Percentiles rank a stretch among this genome's conserved stretches.
Conservation (phyloP, 1,139 yeast species). For the Yamadazyma siamensis region DNA sequence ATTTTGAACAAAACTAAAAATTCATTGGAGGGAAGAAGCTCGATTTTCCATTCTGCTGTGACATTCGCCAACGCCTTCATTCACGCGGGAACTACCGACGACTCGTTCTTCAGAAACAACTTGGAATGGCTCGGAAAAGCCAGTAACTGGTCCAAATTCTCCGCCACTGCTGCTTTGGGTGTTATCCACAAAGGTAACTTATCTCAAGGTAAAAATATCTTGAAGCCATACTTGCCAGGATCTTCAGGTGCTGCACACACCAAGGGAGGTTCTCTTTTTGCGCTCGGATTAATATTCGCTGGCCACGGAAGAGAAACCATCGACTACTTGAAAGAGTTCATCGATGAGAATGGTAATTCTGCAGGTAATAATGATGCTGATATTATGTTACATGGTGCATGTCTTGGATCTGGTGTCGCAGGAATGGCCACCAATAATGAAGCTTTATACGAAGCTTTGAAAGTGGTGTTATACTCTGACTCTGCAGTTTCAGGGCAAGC, state of each 20-base stretch:
- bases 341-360: conserved; percentile 64
- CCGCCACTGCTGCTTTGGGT: conserved; percentile 97
- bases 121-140: conserved; percentile 97
- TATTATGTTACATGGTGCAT: conserved; percentile 92
- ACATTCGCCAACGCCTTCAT: conserved; percentile 92
- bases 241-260: conserved; percentile 78
- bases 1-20: conserved; percentile 81
- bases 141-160: conserved; percentile 95
- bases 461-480: conserved; percentile 82
- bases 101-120: conserved; percentile 84
- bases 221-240: conserved; percentile 91
- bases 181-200: conserved; percentile 95
- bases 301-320: conserved; percentile 93
- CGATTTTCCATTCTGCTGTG: conserved; percentile 93
- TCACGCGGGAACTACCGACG: conserved; percentile 97
- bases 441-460: conserved; percentile 76
- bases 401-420: conserved; percentile 93
- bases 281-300: conserved; percentile 90
- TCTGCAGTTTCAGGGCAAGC: conserved; percentile 96
- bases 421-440: conserved; percentile 89
- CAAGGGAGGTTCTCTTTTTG: conserved; percentile 94
- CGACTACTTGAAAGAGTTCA: conserved; percentile 71
- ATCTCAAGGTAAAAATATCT: conserved; percentile 81
- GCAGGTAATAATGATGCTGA: conserved; percentile 77
- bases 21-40: conserved; percentile 84